Evolutionary conservation across 352 stramenopile genomes (phyloP), one percentile per base, ranked within the genome.

Genomic region (Elongisporangium prolatum): DNA sequence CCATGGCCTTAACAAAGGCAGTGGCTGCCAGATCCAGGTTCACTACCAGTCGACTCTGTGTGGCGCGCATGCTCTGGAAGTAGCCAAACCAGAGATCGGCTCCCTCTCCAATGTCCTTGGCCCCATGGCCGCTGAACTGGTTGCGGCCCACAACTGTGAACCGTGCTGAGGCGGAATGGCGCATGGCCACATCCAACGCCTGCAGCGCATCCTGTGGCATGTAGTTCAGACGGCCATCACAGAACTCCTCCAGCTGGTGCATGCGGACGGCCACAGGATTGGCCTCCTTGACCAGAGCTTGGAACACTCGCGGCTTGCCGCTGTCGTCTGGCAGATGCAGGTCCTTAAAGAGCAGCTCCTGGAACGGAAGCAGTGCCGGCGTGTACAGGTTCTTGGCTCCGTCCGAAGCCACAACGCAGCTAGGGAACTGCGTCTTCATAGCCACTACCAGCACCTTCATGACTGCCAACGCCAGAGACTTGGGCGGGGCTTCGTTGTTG

Each of bases 21-120:
- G 83, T 92, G 8, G 83, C 78, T 0, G 83, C 73, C 64, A 90
- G 63, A 53, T 92, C 83, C 52, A 92, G 40, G 55, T 92, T 92
- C 34, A 90, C 57, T 40, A 88, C 77, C 0, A 92, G 68, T 8
- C 67, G 58, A 54, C 71, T 88, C 59, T 92, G 83, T 7, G 80
- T 90, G 9, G 80, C 65, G 4, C 83, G 69, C 10, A 92, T 61
- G 48, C 75, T 88, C 64, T 92, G 83, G 54, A 86, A 88, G 60
- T 90, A 90, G 8, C 83, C 83, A 24, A 77, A 85, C 80, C 83
- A 92, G 11, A 84, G 57, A 21, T 89, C 76, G 0, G 76, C 70
- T 9, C 83, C 83, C 69, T 88, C 80, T 9, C 80, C 78, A 18
- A 92, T 72, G 20, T 67, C 50, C 18, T 67, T 71, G n/a, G 80